phyloP scores from a whole-genome alignment of 345 rosid genomes.

The Linum lewisii region DNA sequence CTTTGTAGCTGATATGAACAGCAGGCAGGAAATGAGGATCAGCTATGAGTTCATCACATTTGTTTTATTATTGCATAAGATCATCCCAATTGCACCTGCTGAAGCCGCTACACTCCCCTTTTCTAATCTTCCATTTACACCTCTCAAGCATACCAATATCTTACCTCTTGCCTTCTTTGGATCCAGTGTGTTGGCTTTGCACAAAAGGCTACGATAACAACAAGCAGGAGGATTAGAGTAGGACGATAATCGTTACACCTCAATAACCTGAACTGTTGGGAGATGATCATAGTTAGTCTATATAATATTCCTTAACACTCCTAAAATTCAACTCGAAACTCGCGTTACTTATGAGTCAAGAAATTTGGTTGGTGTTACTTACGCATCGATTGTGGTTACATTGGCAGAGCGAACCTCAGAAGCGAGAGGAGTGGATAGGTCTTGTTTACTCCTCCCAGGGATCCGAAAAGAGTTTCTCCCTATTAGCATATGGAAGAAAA shows the following conservation, averaged over 20 bases:
- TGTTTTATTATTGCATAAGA: slow-evolving; percentile 45
- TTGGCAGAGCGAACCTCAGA: slow-evolving; percentile 23
- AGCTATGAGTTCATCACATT: slow-evolving; percentile 31
- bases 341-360: no score
- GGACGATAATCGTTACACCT: no score
- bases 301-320: no score
- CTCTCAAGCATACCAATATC: slow-evolving; percentile 50
- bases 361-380: slow-evolving; percentile 9
- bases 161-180: slow-evolving; percentile 52
- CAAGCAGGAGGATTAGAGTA: no score
- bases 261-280: no score
- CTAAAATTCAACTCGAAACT: no score
- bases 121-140: slow-evolving; percentile 30
- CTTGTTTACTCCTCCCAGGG: slow-evolving; percentile 22
- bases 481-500: neutral
- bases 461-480: slow-evolving; percentile 37
- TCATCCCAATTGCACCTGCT: slow-evolving; percentile 66
- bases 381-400: slow-evolving; percentile 28
- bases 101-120: slow-evolving; percentile 35
- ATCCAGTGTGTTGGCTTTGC: slow-evolving; percentile 53
- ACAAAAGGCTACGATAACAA: slow-evolving; percentile 48
- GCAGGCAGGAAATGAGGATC: slow-evolving; percentile 66
- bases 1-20: slow-evolving; percentile 39
- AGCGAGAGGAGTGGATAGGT: slow-evolving; percentile 31
- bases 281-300: no score